Evolutionary conservation across 2,329 filamentous ascomycete genomes (phyloP), one percentile per base, ranked within the genome.

Genomic region (Talaromyces rugulosus): DNA sequence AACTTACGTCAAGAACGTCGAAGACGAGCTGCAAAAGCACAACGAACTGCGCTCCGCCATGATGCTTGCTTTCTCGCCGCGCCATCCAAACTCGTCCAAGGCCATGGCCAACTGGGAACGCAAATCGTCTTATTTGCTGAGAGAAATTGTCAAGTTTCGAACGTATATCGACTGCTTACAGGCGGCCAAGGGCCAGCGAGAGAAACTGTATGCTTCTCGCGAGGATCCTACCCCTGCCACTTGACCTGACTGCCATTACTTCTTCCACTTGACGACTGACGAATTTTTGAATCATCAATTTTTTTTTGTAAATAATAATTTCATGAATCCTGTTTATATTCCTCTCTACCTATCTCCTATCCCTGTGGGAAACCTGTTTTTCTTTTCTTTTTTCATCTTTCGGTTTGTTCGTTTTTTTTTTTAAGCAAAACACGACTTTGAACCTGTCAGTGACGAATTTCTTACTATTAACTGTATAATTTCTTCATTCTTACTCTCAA

Each of bases 61-160:
- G 89, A 83, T 93, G 60, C 83, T 96, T 60, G 92, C 95, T 8
- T 98, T 96, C 73, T 92, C 91, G 14, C 90, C 92, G 3, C 86
- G 92, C 33, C 89, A 94, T 64, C 83, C 86, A 42, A 98, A 98
- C 70, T 85, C 88, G 16, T 81, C 81, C 65, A 93, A 90, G 76
- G 92, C 94, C 16, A 94, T 98, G 90, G 84, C 88, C 23, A 99
- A 99, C 76, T 99, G 95, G 94, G 93, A 99, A 80, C 88, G 90
- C 71, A 98, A 98, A 80, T 96, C 91, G 61, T 89, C 91, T 33
- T 96, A 98, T 73, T 80, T 99, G 47, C 82, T 98, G 12, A 84
- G 91, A 40, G 95, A 99, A 79, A 97, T 96, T 74, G 92, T 98
- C 75, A 98, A 98, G 77, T 98, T 96, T 78, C 84, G 89, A 63